Base-by-base conservation (phyloP, 129 eudicot species). In the Helichrysum umbraculigerum region DNA sequence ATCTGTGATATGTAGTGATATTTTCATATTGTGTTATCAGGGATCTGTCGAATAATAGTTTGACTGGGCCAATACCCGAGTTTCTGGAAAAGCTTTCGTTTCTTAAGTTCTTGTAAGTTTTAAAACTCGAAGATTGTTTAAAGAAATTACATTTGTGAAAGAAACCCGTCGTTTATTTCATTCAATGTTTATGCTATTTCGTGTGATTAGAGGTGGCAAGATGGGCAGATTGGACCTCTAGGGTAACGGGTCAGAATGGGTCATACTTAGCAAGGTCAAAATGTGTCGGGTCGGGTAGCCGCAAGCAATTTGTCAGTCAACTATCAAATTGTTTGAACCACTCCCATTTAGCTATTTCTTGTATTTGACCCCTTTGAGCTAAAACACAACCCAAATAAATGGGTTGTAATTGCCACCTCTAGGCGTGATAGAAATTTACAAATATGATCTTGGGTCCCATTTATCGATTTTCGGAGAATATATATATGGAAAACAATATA, bases 11-110 rank as follows among this genome's bases (percentile, higher is more conserved):
- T 78, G 29, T 72, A 50, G 61, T 33, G 57, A 70, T n/a, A 50
- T 67, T 20, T 66, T 37, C 44, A 34, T 64, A 52, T 32, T 56
- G 54, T 56, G 52, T 44, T 68, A 10, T 74, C 71, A 80, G 84
- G 80, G 80, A 80, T 80, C 70, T 80, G 60, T 80, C 84, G 30
- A 74, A 80, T 74, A 80, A 80, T 47, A 74, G 84, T 69, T 68
- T 80, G 75, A 80, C 76, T 7, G 84, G 84, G 73, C 30, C 74
- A 39, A 67, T 80, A 80, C 84, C 84, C 3, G 76, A 74, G 68
- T 80, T 74, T 56, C 79, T 80, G 70, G 71, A 68, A 68, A 61
- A 80, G 41, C 79, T 80, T 47, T 21, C 70, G 16, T 17, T 20
- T 58, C 28, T 80, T 10, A 80, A 74, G 65, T 68, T 74, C 61